Evolutionary conservation across 2,329 filamentous ascomycete species (phyloP).

Genomic region (Tolypocladium ovalisporum): DNA sequence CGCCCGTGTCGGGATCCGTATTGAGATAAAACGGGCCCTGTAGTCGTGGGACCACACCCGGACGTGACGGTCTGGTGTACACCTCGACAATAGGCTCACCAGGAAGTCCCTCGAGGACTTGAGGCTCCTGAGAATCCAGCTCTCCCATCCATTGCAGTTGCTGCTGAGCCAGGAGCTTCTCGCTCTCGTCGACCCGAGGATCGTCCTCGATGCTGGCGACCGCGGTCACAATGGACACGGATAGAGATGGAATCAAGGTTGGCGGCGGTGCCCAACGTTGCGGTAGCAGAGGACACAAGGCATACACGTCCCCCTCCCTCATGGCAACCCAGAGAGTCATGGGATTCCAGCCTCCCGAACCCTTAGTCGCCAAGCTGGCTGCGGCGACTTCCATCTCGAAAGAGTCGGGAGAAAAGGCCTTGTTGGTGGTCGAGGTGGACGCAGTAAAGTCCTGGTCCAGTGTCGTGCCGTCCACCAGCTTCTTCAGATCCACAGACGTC

Average conservation of each 20-base stretch:
- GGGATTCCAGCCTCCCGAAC: constrained; percentile 76
- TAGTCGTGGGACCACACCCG: constrained; percentile 46
- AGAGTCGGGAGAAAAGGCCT: constrained; percentile 76
- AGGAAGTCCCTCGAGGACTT: constrained; percentile 35
- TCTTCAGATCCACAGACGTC: constrained; percentile 77
- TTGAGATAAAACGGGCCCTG: constrained; percentile 53
- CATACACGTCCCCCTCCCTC: constrained; percentile 85
- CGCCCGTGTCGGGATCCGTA: constrained; percentile 42
- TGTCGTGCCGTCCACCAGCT: constrained; percentile 73
- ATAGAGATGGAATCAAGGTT: constrained; percentile 70
- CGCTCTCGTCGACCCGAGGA: constrained; percentile 36
- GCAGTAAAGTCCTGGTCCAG: constrained; percentile 76
- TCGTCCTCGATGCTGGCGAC: constrained; percentile 52
- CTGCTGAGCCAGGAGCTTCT: constrained; percentile 49
- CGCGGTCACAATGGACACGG: constrained; percentile 71
- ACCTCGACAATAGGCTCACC: constrained; percentile 43
- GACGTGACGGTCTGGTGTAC: constrained; percentile 44
- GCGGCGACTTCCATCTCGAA: constrained; percentile 92
- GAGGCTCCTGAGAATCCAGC: constrained; percentile 51
- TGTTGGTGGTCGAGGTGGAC: constrained; percentile 61
- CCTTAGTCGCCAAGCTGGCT: constrained; percentile 61
- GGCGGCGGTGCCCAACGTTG: constrained; percentile 72
- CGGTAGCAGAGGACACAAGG: constrained; percentile 80
- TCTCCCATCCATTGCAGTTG: constrained; percentile 60
- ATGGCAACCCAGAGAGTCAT: constrained; percentile 99